Conservation (phyloP, 2,329 filamentous ascomycete genomes). For the Rutstroemia sp. region DNA sequence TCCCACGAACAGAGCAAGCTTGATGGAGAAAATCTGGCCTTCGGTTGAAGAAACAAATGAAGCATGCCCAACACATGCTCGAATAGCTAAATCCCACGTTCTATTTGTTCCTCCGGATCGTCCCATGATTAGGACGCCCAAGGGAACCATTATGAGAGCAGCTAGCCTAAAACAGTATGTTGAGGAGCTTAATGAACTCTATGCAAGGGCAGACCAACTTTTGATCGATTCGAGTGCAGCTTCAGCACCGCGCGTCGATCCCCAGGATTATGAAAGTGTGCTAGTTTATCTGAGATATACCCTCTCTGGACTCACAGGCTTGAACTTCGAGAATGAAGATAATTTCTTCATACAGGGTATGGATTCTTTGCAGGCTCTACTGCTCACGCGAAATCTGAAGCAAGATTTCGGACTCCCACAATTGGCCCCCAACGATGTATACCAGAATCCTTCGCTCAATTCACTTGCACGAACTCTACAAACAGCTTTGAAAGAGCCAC, state of each 20-base stretch:
- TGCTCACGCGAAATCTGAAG: neutral
- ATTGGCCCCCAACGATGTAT: neutral
- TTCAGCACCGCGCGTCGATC: neutral
- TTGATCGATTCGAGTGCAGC: neutral
- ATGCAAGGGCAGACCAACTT: neutral
- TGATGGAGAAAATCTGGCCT: conserved; percentile 21
- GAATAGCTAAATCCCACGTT: conserved; percentile 24
- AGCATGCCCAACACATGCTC: conserved; percentile 23
- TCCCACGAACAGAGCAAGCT: neutral
- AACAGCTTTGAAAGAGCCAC: neutral
- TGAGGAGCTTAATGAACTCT: conserved; percentile 23
- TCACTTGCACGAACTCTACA: neutral
- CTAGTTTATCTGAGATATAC: neutral
- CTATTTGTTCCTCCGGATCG: conserved; percentile 24
- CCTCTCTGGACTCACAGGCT: neutral
- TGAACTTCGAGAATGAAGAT: neutral
- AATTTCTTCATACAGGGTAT: conserved; percentile 7
- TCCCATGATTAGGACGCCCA: conserved; percentile 30
- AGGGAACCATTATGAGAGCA: conserved; percentile 32
- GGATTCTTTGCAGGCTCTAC: conserved; percentile 8
- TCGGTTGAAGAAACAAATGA: conserved; percentile 28
- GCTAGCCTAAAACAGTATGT: conserved; percentile 25
- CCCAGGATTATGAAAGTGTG: neutral
- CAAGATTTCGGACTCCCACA: neutral
- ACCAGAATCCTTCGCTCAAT: neutral